Evolutionary conservation across 176 grass and related monocot genomes (phyloP), one percentile per base, ranked within the genome.

Genomic region (Avena insularis): DNA sequence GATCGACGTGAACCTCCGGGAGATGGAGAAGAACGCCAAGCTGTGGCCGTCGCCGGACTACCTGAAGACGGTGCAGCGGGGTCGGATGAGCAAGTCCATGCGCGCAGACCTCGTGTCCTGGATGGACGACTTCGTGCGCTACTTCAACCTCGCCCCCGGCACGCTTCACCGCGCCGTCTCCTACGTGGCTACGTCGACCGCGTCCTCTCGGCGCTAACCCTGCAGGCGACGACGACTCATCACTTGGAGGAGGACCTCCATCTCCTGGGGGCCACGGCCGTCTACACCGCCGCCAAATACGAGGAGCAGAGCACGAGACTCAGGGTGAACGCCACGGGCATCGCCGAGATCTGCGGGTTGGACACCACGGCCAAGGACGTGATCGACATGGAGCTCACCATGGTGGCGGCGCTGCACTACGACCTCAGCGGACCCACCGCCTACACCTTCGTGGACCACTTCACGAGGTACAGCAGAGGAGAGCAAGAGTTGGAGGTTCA

Each of bases 281-380:
- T 85, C 70, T 86, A 27, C 70, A 71, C 53, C 17, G 88, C 78
- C 6, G 83, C 60, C 59, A 90, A 90, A 40, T 82, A 90, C 71
- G 88, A 90, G 36, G 83, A 85, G 13, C 83, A 35, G 49, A 4
- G 1, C 59, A 47, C 83, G 17, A 1, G 0, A 9, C 1, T 1
- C 5, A 57, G 21, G 38, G 5, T 82, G 36, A 17, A 60, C 59
- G 59, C 83, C 13, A 2, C 2, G 1, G 8, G 12, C 9, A 46
- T 89, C 59, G 77, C 73, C 9, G 0, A 0, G 43, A 3, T 3
- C 11, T 61, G 68, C 47, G 66, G 76, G 20, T 5, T n/a, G 47
- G 49, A 17, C 53, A 55, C 47, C 17, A 12, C 10, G 11, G 1
- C 8, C 57, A 5, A n/a, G 64, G 65, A 71, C 35, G 49, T 89